Evolutionary conservation across 352 stramenopile genomes (phyloP).

Genomic region (Globisporangium nunn): DNA sequence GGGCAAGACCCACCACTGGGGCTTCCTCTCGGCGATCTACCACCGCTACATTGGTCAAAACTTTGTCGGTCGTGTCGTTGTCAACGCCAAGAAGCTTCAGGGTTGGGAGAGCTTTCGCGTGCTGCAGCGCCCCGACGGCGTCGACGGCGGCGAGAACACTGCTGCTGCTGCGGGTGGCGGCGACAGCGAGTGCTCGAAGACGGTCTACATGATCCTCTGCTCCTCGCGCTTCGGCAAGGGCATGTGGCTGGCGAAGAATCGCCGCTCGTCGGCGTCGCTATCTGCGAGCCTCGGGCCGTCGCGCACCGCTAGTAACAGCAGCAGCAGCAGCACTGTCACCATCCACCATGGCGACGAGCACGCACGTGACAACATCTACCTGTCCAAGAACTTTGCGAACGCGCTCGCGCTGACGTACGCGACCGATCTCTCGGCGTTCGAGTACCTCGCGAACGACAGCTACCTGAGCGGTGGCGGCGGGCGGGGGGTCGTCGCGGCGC

Average conservation of each 20-base stretch:
- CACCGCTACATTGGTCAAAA: slow-evolving; percentile 74
- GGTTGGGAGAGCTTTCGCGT: slow-evolving; percentile 72
- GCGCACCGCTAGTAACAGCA: background rate
- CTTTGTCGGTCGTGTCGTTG: slow-evolving; percentile 52
- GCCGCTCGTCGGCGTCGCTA: slow-evolving; percentile 5
- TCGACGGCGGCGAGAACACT: slow-evolving; percentile 1
- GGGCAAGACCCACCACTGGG: slow-evolving; percentile 78
- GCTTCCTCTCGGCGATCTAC: slow-evolving; percentile 53
- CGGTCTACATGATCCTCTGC: slow-evolving; percentile 68
- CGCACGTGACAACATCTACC: slow-evolving; percentile 29
- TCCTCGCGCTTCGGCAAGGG: slow-evolving; percentile 74
- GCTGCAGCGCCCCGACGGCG: slow-evolving; percentile 30
- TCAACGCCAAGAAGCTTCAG: slow-evolving; percentile 57
- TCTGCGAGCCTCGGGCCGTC: slow-evolving; percentile 10
- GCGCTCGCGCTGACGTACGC: slow-evolving; percentile 60
- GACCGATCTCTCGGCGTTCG: slow-evolving; percentile 55
- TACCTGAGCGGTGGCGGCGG: too few species aligned
- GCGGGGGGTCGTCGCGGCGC: background rate
- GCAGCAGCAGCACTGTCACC: background rate
- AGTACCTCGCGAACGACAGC: slow-evolving; percentile 10
- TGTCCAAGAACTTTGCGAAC: slow-evolving; percentile 70
- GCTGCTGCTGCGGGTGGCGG: background rate
- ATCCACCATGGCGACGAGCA: slow-evolving; percentile 14
- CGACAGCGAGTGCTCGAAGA: slow-evolving; percentile 10
- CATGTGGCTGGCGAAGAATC: slow-evolving; percentile 67